Evolutionary conservation across 2,329 filamentous ascomycete genomes (phyloP).

Genomic region (Fusarium virguliforme): DNA sequence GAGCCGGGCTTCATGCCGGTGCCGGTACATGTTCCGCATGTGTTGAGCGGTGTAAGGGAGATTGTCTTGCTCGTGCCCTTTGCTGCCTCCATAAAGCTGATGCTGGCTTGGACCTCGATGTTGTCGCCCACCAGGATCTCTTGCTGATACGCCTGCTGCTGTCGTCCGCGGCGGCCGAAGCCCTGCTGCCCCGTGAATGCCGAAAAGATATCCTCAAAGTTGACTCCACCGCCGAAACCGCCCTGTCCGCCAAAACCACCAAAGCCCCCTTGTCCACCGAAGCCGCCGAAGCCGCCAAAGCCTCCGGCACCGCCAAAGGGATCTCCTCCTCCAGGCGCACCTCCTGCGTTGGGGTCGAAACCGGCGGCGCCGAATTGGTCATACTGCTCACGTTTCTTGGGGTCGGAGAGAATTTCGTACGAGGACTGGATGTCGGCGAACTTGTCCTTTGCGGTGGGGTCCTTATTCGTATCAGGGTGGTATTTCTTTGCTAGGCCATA

Average conservation of each 20-base stretch:
- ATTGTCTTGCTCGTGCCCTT: constrained; percentile 94
- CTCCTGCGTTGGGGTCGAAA: constrained; percentile 81
- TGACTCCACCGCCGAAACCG: constrained; percentile 87
- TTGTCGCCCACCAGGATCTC: constrained; percentile 94
- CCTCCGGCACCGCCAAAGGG: constrained; percentile 72
- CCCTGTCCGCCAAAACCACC: constrained; percentile 62
- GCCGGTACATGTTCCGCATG: constrained; percentile 87
- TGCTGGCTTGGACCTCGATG: constrained; percentile 93
- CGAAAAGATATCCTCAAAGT: constrained; percentile 96
- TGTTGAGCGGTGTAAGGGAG: constrained; percentile 83
- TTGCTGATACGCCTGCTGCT: constrained; percentile 78
- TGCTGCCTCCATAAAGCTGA: constrained; percentile 96
- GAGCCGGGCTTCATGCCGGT: constrained; percentile 88
- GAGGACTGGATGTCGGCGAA: constrained; percentile 94
- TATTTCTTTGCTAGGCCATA: constrained; percentile 98
- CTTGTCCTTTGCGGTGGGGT: constrained; percentile 91
- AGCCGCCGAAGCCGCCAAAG: constrained; percentile 69
- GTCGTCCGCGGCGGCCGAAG: constrained; percentile 66
- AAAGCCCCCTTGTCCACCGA: constrained; percentile 41
- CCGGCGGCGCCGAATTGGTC: constrained; percentile 92
- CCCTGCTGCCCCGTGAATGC: constrained; percentile 78
- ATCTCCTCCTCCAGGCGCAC: constrained; percentile 70
- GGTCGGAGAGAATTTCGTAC: constrained; percentile 93
- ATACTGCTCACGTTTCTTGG: constrained; percentile 92
- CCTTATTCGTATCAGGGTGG: constrained; percentile 98